Evolutionary conservation across 148 eudicot genomes (phyloP).

Genomic region (Chenopodium formosanum): DNA sequence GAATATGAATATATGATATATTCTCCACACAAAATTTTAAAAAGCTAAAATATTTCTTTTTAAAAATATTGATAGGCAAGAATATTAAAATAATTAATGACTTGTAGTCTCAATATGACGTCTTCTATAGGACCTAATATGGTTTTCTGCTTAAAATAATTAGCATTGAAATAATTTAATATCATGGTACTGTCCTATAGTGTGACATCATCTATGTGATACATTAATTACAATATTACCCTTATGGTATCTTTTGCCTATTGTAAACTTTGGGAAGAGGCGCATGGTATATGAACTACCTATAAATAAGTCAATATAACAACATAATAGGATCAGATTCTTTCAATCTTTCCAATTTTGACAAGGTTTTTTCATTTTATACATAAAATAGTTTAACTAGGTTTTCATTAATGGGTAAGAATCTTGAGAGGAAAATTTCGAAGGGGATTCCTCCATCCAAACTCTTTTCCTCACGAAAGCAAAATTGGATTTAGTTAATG

Average conservation of each 20-base stretch:
- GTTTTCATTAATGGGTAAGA: too few relatives aligned
- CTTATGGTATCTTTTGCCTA: neutral
- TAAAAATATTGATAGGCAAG: too few relatives aligned
- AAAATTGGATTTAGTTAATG: too few relatives aligned
- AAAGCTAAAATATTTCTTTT: too few relatives aligned
- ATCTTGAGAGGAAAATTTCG: too few relatives aligned
- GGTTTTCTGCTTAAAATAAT: neutral
- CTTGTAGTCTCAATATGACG: neutral
- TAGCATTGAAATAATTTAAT: neutral
- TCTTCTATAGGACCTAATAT: neutral
- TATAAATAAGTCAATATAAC: neutral
- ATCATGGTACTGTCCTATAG: neutral
- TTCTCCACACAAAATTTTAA: slow-evolving; percentile 10
- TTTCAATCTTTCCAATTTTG: neutral
- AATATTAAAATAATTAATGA: neutral
- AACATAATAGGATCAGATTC: neutral
- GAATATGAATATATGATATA: neutral
- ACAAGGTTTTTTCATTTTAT: too few relatives aligned
- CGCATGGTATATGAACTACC: neutral
- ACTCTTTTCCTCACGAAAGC: too few relatives aligned
- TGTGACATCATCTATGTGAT: slow-evolving; percentile 5
- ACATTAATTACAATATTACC: neutral
- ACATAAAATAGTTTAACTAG: too few relatives aligned
- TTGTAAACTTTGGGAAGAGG: slow-evolving; percentile 10
- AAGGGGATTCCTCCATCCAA: neutral